Conservation (phyloP, 2,329 filamentous ascomycete species). For the Colletotrichum sp. region DNA sequence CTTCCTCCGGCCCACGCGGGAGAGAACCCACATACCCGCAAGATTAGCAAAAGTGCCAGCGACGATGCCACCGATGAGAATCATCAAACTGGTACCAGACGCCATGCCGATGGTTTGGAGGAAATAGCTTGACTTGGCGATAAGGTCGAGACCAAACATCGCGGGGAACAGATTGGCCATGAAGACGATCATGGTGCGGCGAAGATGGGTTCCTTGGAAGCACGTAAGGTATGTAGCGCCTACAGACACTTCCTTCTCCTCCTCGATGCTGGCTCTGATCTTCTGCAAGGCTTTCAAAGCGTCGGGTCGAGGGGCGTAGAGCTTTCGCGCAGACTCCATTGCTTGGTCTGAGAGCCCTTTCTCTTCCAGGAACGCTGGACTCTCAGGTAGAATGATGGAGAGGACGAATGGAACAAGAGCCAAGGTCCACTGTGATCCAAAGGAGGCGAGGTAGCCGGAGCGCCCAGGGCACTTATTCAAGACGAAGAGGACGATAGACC, state of each 20-base stretch:
- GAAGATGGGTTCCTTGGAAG: conserved; percentile 45
- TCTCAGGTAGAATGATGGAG: conserved; percentile 30
- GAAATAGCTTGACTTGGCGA: conserved; percentile 46
- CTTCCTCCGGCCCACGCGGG: conserved; percentile 40
- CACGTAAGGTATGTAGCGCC: conserved; percentile 43
- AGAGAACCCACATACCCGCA: conserved; percentile 46
- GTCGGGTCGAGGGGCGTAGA: conserved; percentile 25
- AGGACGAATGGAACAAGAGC: conserved; percentile 24
- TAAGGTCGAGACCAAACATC: conserved; percentile 48
- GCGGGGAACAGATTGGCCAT: conserved; percentile 45
- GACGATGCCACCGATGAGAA: conserved; percentile 49
- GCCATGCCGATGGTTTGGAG: conserved; percentile 35
- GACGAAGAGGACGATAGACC: conserved; percentile 25
- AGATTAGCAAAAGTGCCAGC: conserved; percentile 47
- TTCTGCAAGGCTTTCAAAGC: conserved; percentile 18
- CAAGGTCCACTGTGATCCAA: conserved; percentile 29
- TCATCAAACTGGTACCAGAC: conserved; percentile 36
- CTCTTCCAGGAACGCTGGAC: conserved; percentile 27
- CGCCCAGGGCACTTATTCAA: conserved; percentile 24
- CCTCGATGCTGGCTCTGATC: conserved; percentile 40
- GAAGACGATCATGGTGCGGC: conserved; percentile 43
- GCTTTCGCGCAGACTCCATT: conserved; percentile 17
- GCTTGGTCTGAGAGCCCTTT: conserved; percentile 22
- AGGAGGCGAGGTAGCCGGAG: conserved; percentile 27
- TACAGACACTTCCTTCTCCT: conserved; percentile 37